phyloP scores from a whole-genome alignment of 164 flowering plant species.

The Berberis vulgaris region DNA sequence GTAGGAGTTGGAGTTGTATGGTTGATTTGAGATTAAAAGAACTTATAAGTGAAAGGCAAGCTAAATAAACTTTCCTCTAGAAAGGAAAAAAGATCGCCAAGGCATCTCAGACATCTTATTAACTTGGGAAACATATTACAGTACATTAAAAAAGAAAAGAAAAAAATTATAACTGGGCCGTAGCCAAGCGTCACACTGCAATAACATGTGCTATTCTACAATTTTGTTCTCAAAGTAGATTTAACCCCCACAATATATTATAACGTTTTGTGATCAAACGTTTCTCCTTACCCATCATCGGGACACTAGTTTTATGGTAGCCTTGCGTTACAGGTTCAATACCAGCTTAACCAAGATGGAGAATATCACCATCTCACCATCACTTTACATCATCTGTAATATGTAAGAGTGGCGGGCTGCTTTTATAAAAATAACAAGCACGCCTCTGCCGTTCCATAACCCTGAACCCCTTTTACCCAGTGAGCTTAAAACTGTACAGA shows the following conservation, averaged over 20 bases:
- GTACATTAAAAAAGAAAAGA: not conserved
- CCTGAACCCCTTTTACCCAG: not conserved
- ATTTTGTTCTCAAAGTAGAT: slow-evolving; percentile 7
- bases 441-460: slow-evolving; percentile 47
- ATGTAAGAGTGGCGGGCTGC: slow-evolving; percentile 24
- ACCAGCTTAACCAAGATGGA: slow-evolving; percentile 4
- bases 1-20: too few relatives aligned
- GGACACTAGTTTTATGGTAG: not conserved
- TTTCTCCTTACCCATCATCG: not conserved
- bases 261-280: not conserved
- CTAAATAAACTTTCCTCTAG: not conserved
- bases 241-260: not conserved
- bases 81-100: not conserved
- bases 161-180: slow-evolving; percentile 1
- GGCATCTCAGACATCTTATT: slow-evolving; percentile 3
- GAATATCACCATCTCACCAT: not conserved
- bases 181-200: not conserved
- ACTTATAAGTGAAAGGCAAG: not conserved
- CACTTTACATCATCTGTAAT: not conserved
- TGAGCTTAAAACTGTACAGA: slow-evolving; percentile 44
- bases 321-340: slow-evolving; percentile 14
- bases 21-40: not conserved
- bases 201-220: slow-evolving; percentile 10
- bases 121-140: slow-evolving; percentile 1
- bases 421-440: slow-evolving; percentile 24